Base-by-base conservation (phyloP, 1,284 basidiomycete species). In the Fistulinella staudtii region DNA sequence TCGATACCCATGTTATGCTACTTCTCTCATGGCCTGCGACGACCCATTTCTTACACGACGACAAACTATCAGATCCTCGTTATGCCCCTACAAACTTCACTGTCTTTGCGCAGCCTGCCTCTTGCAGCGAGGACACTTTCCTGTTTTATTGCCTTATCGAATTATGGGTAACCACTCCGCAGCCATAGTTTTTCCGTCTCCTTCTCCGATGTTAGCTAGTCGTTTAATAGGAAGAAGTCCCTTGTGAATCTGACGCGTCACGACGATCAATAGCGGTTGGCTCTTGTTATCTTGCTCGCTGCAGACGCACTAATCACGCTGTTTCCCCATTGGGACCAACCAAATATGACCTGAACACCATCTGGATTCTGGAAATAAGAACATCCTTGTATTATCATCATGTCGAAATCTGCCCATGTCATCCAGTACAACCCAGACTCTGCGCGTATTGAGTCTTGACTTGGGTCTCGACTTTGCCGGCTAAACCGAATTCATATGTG, bases 1-100 rank as follows among this genome's bases (percentile, higher is more conserved):
- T 64, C 33, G 55, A 65, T 66, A 63, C 60, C 64, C 59, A 61
- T 51, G 50, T 63, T 64, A 63, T 66, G 64, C 53, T 66, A 52
- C 49, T 51, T 58, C 52, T 63, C 57, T 66, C 49, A 64, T 57
- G 65, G 58, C 56, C 55, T 57, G 52, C 52, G 50, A 63, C 55
- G 61, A 63, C 51, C 52, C 36, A 23, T 46, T 46, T 61, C 51
- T 47, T 58, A 51, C 61, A 64, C 51, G 55, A 65, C 58, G 61
- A 65, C 63, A 65, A 53, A 66, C 61, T 64, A 66, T 53, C 57
- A 49, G 50, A 57, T 57, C 46, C 45, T 63, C 56, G 51, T 45
- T 58, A 61, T 65, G 63, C 64, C 58, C 44, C 46, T 47, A 25
- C 41, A 46, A 45, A 36, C 42, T 42, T 39, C 44, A 31, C 44